phyloP scores from a whole-genome alignment of 176 grass and related monocot genomes.

The Triticum dicoccoides region DNA sequence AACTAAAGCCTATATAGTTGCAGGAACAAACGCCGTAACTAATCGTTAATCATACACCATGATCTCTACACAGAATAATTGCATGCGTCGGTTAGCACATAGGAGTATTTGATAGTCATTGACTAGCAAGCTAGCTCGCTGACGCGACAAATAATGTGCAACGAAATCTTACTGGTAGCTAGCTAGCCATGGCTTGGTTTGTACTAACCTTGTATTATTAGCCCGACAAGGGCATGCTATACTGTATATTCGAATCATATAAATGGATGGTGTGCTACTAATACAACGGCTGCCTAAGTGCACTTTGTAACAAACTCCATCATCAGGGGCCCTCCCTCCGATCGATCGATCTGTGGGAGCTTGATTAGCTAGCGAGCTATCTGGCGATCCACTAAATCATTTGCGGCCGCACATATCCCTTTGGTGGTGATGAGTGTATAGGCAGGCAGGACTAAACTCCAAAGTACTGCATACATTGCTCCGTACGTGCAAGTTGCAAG shows the following conservation, averaged over 20 bases:
- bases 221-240: slow-evolving; percentile 24
- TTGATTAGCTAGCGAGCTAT: neutral
- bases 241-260: neutral
- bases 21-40: neutral
- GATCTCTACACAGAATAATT: neutral
- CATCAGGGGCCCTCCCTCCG: neutral
- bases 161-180: neutral
- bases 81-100: neutral
- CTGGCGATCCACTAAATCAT: slow-evolving; percentile 24
- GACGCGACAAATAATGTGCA: neutral
- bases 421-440: neutral
- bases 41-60: neutral
- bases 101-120: neutral
- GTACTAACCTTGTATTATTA: neutral
- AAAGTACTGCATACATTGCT: neutral
- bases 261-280: neutral
- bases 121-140: neutral
- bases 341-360: neutral
- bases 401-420: slow-evolving; percentile 29
- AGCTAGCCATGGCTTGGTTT: no score
- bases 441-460: neutral
- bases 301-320: slow-evolving; percentile 4
- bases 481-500: neutral
- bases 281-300: neutral
- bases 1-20: neutral